Percentiles rank a stretch among this genome's conserved stretches.
phyloP scores from a whole-genome alignment of 2,329 filamentous ascomycete species.

The Metarhizium guizhouense region DNA sequence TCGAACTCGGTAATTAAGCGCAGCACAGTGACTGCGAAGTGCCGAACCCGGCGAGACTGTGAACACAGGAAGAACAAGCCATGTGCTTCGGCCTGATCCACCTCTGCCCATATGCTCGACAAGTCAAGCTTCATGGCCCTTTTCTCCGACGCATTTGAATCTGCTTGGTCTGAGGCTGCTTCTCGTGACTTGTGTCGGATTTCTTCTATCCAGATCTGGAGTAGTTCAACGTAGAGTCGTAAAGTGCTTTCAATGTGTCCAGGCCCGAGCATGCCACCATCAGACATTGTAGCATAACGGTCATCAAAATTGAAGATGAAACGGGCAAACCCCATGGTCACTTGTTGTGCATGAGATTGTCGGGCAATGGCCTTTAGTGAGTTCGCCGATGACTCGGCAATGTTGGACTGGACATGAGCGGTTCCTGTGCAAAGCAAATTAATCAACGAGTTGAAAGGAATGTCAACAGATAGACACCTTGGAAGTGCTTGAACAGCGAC shows the following conservation, averaged over 20 bases:
- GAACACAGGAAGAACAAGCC: conserved; percentile 96
- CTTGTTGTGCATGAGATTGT: conserved; percentile 87
- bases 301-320: conserved; percentile 99
- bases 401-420: conserved; percentile 86
- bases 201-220: conserved; percentile 97
- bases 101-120: conserved; percentile 82
- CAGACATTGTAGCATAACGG: conserved; percentile 93
- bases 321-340: conserved; percentile 90
- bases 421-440: conserved; percentile 95
- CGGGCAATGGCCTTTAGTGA: conserved; percentile 92
- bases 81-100: conserved; percentile 94
- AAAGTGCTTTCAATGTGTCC: conserved; percentile 93
- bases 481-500: conserved; percentile 93
- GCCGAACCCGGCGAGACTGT: conserved; percentile 79
- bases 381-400: conserved; percentile 83
- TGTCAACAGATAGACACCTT: conserved; percentile 82
- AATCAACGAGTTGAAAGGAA: conserved; percentile 87
- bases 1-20: conserved; percentile 93
- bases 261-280: conserved; percentile 89
- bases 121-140: conserved; percentile 73
- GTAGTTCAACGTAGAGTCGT: conserved; percentile 82
- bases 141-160: conserved; percentile 56
- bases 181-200: conserved; percentile 80
- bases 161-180: conserved; percentile 54
- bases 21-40: conserved; percentile 86